Evolutionary conservation across 148 eudicot species (phyloP), one percentile per base, ranked within the genome.

Genomic region (Camellia japonica): DNA sequence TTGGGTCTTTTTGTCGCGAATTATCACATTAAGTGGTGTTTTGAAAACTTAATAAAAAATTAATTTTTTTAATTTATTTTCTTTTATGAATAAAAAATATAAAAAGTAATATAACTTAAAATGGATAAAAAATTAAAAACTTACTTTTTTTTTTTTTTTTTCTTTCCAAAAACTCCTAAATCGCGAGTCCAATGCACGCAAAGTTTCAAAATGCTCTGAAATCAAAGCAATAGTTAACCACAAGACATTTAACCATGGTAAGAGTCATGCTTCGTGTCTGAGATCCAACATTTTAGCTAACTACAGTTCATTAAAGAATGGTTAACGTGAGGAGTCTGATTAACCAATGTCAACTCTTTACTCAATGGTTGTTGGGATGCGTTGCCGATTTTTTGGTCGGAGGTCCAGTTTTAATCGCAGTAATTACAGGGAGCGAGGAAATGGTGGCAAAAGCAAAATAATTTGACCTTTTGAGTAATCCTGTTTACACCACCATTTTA

Each of bases 361-460:
- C 51, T 71, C 60, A 72, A 7, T 52, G 75, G 44, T 23, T 72
- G 75, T 72, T 72, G 61, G 61, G 75, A 72, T 51, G 44, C 54
- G 75, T 54, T 72, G 61, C 75, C 15, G 8, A 51, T 72, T 71
- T 72, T 51, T 54, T 23, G 75, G 61, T 52, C 42, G 5, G 42
- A 20, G 73, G n/a, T 3, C 58, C 58, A 7, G 58, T 3, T 47
- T 71, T 54, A 44, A 7, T 72, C 61, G 7, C 75, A 52, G 75
- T 52, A 72, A 72, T 72, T 49, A 9, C 52, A 72, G 75, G 58
- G 20, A 55, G 7, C n/a, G 9, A 11, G 60, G 49, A 51, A 71
- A 19, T 4, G 46, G 41, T 47, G 73, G 43, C 19, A 23, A 23
- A 55, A 9, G 60, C 15, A 30, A 30, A 30, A 30, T 30, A 30